These are phyloP conservation scores for Abelmoschus esculentus DNA, from an alignment of 345 rosid species.

Conservation along the genomic window DNA sequence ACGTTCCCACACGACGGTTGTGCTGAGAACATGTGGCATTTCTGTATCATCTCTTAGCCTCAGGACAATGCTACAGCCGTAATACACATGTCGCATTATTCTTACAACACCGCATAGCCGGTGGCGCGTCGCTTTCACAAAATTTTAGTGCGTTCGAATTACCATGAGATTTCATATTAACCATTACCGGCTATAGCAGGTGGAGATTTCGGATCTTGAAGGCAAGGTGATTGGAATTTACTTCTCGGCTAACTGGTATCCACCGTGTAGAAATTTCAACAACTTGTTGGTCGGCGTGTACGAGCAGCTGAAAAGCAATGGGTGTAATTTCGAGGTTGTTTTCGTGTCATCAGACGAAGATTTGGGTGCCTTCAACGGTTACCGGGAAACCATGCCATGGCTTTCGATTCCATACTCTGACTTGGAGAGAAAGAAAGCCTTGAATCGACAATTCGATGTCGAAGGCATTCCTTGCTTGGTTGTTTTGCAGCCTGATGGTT, in stretches of 20 bases:
- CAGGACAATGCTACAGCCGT: slow-evolving; percentile 4
- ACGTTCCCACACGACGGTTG: slow-evolving; percentile 13
- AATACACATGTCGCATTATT: slow-evolving; percentile 13
- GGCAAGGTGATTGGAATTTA: slow-evolving; percentile 44
- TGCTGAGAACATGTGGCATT: slow-evolving; percentile 14
- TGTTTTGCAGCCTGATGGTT: slow-evolving; percentile 40
- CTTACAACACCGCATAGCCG: background rate
- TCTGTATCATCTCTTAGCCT: slow-evolving; percentile 11
- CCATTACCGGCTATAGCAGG: slow-evolving; percentile 17
- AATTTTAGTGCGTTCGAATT: background rate
- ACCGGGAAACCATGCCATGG: slow-evolving; percentile 50
- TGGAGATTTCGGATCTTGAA: slow-evolving; percentile 42
- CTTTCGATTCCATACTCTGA: slow-evolving; percentile 50
- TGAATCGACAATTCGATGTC: slow-evolving; percentile 34
- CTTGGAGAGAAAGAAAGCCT: slow-evolving; percentile 41
- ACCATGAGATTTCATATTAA: background rate
- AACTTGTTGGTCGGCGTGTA: slow-evolving; percentile 24
- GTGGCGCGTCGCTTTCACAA: slow-evolving; percentile 17
- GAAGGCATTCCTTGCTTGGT: slow-evolving; percentile 55
- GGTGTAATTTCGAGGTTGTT: slow-evolving; percentile 42
- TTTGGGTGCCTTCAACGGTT: slow-evolving; percentile 38
- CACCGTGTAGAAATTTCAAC: slow-evolving; percentile 43
- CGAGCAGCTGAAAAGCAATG: slow-evolving; percentile 29
- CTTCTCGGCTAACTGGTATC: slow-evolving; percentile 62
- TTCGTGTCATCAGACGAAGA: slow-evolving; percentile 53